Conservation (phyloP, 495 filamentous ascomycete species). For the Trichocladium antarcticum region DNA sequence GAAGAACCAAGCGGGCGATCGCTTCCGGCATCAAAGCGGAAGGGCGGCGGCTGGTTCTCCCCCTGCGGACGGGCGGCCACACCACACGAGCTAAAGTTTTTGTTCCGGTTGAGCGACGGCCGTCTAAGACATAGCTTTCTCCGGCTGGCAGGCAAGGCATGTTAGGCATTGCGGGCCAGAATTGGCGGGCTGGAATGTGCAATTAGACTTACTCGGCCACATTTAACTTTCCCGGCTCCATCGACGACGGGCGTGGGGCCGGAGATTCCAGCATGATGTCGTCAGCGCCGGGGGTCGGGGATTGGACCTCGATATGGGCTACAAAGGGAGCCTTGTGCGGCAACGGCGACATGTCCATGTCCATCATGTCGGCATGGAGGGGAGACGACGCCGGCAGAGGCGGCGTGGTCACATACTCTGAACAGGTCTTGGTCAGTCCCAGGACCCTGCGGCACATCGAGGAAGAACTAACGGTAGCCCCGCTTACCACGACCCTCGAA, state of each 20-base stretch:
- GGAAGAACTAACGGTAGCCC: conserved; percentile 33
- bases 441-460: background rate
- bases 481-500: conserved; percentile 61
- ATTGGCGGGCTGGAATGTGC: conserved; percentile 2
- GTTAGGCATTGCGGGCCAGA: conserved; percentile 7
- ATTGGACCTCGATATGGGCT: conserved; percentile 51
- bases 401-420: conserved; percentile 72
- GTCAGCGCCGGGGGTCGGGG: conserved; percentile 49
- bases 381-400: conserved; percentile 70
- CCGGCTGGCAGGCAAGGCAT: conserved; percentile 34
- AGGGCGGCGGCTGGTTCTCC: conserved; percentile 58
- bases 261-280: conserved; percentile 43
- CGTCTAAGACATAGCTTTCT: conserved; percentile 48
- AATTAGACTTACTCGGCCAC: conserved; percentile 40
- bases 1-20: conserved; percentile 32
- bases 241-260: conserved; percentile 36
- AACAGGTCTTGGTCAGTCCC: conserved; percentile 17
- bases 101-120: conserved; percentile 50
- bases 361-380: conserved; percentile 75
- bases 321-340: conserved; percentile 74
- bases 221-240: conserved; percentile 40
- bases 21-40: conserved; percentile 62
- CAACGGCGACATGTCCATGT: conserved; percentile 88
- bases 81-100: conserved; percentile 44
- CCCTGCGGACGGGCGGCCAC: conserved; percentile 35